These are phyloP conservation scores for Friedmanniomyces simplex DNA, from an alignment of 495 filamentous ascomycete species.

Conservation along the genomic window DNA sequence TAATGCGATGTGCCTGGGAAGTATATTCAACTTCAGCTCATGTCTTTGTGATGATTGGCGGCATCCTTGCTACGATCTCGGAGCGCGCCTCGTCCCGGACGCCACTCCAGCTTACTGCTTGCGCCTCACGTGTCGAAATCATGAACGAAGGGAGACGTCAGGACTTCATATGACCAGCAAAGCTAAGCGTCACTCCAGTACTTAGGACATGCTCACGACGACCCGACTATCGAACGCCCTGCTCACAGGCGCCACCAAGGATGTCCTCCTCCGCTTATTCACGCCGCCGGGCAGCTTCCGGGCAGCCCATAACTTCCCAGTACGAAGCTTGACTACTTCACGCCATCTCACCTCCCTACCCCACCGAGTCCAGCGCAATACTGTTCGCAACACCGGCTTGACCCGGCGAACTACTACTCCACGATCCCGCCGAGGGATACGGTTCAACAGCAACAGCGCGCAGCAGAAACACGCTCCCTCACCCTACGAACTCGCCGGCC, in stretches of 20 bases:
- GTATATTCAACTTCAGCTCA: too few relatives aligned
- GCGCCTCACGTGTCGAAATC: too few relatives aligned
- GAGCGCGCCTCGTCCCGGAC: too few relatives aligned
- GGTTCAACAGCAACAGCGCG: background rate
- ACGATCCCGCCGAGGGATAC: background rate
- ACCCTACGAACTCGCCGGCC: background rate
- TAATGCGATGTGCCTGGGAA: too few relatives aligned
- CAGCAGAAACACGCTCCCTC: background rate
- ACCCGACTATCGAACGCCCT: background rate
- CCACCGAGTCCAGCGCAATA: background rate
- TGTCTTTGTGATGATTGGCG: too few relatives aligned
- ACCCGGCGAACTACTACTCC: background rate
- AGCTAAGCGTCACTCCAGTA: background rate
- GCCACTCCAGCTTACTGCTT: too few relatives aligned
- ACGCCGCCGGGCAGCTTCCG: background rate
- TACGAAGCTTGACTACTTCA: background rate
- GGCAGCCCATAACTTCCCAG: background rate
- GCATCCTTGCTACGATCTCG: too few relatives aligned
- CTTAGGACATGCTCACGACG: background rate
- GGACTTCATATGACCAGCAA: background rate
- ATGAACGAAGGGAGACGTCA: too few relatives aligned
- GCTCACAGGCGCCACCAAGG: background rate
- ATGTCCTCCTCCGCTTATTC: background rate
- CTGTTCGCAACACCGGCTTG: background rate
- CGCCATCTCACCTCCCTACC: background rate